These are phyloP conservation scores for Kuraishia capsulata DNA, from an alignment of 805 yeast genomes.

Conservation along the genomic window DNA sequence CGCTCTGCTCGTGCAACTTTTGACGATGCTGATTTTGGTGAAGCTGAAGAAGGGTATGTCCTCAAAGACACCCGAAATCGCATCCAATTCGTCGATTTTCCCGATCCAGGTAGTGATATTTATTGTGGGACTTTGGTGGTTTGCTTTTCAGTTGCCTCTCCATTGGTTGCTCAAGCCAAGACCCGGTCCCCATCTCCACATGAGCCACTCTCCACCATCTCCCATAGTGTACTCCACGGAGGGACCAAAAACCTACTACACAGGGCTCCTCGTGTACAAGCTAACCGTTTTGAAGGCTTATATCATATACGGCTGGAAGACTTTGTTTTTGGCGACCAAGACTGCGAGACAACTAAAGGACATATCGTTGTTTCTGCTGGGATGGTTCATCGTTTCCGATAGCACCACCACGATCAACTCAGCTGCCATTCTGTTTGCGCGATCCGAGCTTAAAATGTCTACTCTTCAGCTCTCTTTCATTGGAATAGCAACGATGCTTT, in stretches of 20 bases:
- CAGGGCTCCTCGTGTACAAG: conserved; percentile 7
- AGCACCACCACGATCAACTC: conserved; percentile 72
- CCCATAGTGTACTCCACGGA: conserved; percentile 5
- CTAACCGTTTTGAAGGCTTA: conserved; percentile 19
- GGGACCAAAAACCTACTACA: conserved; percentile 5
- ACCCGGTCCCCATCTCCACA: conserved; percentile 26
- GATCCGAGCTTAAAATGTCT: conserved; percentile 59
- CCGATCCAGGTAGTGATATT: conserved; percentile 52
- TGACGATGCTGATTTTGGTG: conserved; percentile 38
- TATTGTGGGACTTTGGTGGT: conserved; percentile 73
- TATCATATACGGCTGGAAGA: conserved; percentile 52
- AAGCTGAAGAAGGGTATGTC: conserved; percentile 11
- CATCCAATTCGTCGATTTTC: conserved; percentile 12
- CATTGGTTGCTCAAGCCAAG: conserved; percentile 34
- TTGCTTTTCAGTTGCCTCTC: conserved; percentile 59
- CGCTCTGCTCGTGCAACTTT: conserved; percentile 57
- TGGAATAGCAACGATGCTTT: conserved; percentile 57
- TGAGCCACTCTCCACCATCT: conserved; percentile 6
- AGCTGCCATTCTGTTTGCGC: conserved; percentile 70
- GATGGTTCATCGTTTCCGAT: conserved; percentile 74
- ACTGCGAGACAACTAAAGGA: conserved; percentile 55
- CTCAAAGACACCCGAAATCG: conserved; percentile 4
- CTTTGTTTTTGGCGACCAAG: conserved; percentile 43
- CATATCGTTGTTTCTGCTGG: conserved; percentile 54
- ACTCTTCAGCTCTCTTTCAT: conserved; percentile 56